These are phyloP conservation scores for Coemansia sp. DNA, from an alignment of 192 early-diverging fungal genomes.

Conservation along the genomic window DNA sequence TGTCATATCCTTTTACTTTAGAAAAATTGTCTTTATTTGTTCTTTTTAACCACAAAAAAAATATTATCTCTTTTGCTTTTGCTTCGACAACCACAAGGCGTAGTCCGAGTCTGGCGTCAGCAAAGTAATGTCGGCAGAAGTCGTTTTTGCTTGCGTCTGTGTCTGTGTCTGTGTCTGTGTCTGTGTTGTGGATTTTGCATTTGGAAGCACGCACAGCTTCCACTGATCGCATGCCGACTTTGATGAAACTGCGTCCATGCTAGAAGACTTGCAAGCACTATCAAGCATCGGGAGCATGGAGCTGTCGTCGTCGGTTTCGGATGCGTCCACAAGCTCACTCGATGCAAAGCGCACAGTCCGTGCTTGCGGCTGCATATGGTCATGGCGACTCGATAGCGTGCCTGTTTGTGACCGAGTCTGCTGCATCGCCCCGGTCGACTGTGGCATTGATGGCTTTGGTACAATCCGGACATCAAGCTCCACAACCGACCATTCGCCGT, in stretches of 20 bases:
- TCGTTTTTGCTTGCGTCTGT: no score
- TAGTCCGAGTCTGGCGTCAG: slow-evolving; percentile 45
- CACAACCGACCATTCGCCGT: slow-evolving; percentile 50
- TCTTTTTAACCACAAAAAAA: not conserved
- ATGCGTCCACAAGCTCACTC: not conserved
- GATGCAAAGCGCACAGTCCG: not conserved
- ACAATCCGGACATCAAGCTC: slow-evolving; percentile 41
- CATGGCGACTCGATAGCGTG: not conserved
- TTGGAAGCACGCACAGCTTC: slow-evolving; percentile 44
- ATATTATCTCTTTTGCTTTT: not conserved
- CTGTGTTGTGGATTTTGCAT: not conserved
- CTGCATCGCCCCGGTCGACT: not conserved
- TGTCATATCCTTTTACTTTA: not conserved
- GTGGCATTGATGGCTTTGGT: slow-evolving; percentile 13
- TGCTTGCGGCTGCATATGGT: not conserved
- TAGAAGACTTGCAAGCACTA: not conserved
- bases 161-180: no score
- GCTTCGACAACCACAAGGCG: slow-evolving; percentile 22
- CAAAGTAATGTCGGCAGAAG: slow-evolving; percentile 18
- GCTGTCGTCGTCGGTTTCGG: not conserved
- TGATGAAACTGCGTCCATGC: not conserved
- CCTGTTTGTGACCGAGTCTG: slow-evolving; percentile 1
- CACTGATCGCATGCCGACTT: slow-evolving; percentile 26
- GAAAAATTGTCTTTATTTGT: not conserved
- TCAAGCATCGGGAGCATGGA: not conserved